phyloP scores from a whole-genome alignment of 495 filamentous ascomycete genomes.

The Penicillium samsonianum region DNA sequence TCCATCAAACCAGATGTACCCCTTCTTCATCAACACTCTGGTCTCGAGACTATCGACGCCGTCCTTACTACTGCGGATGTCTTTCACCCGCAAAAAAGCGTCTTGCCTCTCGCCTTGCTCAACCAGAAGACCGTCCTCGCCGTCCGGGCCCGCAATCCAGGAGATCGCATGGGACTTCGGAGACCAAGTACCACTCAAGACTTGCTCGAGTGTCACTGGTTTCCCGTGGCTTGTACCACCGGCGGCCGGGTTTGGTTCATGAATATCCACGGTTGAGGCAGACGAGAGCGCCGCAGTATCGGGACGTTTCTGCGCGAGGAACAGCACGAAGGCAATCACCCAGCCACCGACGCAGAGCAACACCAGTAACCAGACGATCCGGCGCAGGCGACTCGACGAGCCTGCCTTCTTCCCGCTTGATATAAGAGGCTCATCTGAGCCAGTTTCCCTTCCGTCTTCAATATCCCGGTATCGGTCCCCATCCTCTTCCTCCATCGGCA shows the following conservation, averaged over 20 bases:
- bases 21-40: constrained; percentile 72
- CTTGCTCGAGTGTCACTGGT: constrained; percentile 77
- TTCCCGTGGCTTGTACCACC: constrained; percentile 67
- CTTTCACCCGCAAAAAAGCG: constrained; percentile 83
- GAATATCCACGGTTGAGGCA: constrained; percentile 20
- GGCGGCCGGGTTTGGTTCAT: constrained; percentile 67
- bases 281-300: constrained; percentile 26
- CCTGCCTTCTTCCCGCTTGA: constrained; percentile 23
- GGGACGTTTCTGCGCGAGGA: constrained; percentile 57
- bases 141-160: constrained; percentile 84
- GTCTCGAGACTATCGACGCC: constrained; percentile 46
- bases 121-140: constrained; percentile 83
- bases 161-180: constrained; percentile 69
- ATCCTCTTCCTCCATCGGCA: constrained; percentile 14
- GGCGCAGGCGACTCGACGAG: constrained; percentile 49
- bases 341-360: constrained; percentile 72
- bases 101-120: constrained; percentile 59
- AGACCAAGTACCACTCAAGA: constrained; percentile 71
- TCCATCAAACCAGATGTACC: constrained; percentile 58
- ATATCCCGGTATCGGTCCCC: constrained; percentile 41
- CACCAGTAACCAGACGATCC: constrained; percentile 67
- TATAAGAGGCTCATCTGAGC: constrained; percentile 32
- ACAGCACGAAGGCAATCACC: constrained; percentile 74
- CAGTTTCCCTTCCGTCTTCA: constrained; percentile 36
- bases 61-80: constrained; percentile 64